phyloP scores from a whole-genome alignment of 768 basidiomycete species.

The Dacryopinax primogenitus region DNA sequence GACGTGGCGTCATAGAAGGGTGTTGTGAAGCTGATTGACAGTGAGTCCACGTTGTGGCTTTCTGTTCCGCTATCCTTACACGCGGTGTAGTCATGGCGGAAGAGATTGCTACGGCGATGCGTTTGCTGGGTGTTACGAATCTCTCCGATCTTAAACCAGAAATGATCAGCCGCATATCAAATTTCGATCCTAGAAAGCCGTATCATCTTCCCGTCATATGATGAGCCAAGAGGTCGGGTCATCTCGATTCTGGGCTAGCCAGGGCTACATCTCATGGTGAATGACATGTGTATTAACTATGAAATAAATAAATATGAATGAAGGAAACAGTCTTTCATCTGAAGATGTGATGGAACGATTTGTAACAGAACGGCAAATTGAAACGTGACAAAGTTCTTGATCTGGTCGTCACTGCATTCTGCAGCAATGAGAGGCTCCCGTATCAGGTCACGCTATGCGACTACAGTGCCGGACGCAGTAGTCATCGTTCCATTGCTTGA shows the following conservation, averaged over 20 bases:
- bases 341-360: no score
- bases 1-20: not conserved
- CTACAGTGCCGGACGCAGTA: not conserved
- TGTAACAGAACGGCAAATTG: not conserved
- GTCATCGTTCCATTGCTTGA: not conserved
- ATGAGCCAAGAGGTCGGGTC: no score
- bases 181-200: conserved; percentile 11
- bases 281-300: not conserved
- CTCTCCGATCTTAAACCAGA: conserved; percentile 22
- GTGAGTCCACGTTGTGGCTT: not conserved
- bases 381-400: no score
- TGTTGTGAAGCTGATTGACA: not conserved
- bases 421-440: no score
- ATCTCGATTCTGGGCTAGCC: no score
- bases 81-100: conserved; percentile 22
- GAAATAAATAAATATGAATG: not conserved
- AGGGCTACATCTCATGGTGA: not conserved
- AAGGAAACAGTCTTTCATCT: no score
- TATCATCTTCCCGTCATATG: not conserved
- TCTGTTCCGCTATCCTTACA: not conserved
- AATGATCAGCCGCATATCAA: conserved; percentile 24
- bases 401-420: no score
- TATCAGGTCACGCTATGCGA: no score
- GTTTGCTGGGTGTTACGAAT: conserved; percentile 21
- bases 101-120: conserved; percentile 26